Conservation (phyloP, 179 eudicot genomes). For the Actinidia polygama region DNA sequence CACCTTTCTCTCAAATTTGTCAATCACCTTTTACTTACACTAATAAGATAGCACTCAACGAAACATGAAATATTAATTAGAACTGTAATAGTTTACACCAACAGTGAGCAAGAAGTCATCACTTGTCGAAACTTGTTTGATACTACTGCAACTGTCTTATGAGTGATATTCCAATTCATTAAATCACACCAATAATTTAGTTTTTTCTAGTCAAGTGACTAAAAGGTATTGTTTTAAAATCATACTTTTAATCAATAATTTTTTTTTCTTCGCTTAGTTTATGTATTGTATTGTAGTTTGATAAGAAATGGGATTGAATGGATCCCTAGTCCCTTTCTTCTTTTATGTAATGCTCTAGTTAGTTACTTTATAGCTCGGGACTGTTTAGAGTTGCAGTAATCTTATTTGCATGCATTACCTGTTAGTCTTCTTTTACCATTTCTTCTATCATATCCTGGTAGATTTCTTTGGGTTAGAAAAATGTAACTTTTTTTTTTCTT, state of each 20-base stretch:
- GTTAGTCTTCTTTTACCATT: too few species aligned
- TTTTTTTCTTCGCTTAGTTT: not conserved
- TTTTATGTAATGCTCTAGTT: too few species aligned
- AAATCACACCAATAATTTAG: not conserved
- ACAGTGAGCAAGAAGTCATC: constrained; percentile 5
- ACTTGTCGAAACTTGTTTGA: not conserved
- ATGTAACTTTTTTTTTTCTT: too few species aligned
- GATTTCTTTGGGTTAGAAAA: too few species aligned
- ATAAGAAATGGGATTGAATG: not conserved
- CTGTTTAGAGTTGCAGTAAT: too few species aligned
- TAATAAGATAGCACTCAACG: not conserved
- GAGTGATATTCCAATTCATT: not conserved
- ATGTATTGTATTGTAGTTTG: not conserved
- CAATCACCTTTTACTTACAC: not conserved
- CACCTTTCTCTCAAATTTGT: not conserved
- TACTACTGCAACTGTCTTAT: not conserved
- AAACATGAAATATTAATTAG: not conserved
- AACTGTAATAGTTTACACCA: not conserved
- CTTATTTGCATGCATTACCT: too few species aligned
- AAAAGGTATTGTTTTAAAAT: not conserved
- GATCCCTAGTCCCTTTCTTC: too few species aligned
- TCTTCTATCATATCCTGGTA: too few species aligned
- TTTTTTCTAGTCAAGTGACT: not conserved
- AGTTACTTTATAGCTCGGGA: too few species aligned
- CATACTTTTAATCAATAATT: not conserved